These are phyloP conservation scores for Boletus semigastroideus DNA, from an alignment of 1,284 basidiomycete genomes.

Conservation along the genomic window DNA sequence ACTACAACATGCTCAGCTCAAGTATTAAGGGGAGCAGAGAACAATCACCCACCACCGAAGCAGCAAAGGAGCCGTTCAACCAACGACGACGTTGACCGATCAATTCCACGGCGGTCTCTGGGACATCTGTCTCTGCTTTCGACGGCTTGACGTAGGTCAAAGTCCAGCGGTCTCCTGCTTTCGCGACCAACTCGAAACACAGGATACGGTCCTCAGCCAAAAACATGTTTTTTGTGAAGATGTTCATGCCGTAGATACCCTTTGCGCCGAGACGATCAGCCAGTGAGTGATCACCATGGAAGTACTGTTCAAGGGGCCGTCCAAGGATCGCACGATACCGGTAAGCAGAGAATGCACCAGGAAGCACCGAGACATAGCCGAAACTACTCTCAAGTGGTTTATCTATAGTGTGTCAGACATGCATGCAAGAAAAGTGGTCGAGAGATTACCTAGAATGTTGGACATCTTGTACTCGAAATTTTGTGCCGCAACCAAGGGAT, in stretches of 20 bases:
- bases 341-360: slow-evolving; percentile 96
- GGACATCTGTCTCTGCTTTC: slow-evolving; percentile 95
- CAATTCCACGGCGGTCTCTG: slow-evolving; percentile 85
- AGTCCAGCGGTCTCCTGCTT: slow-evolving; percentile 84
- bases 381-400: slow-evolving; percentile 95
- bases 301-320: slow-evolving; percentile 93
- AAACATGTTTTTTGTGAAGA: slow-evolving; percentile 97
- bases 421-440: neutral
- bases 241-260: slow-evolving; percentile 97
- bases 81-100: slow-evolving; percentile 95
- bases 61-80: slow-evolving; percentile 97
- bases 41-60: slow-evolving; percentile 71
- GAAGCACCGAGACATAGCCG: slow-evolving; percentile 93
- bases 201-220: slow-evolving; percentile 95
- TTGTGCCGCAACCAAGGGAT: slow-evolving; percentile 92
- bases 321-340: slow-evolving; percentile 90
- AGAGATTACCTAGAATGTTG: slow-evolving; percentile 80
- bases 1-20: slow-evolving; percentile 43
- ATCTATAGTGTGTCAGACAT: slow-evolving; percentile 43
- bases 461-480: slow-evolving; percentile 99
- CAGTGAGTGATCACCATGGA: slow-evolving; percentile 95
- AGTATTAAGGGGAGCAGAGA: neutral
- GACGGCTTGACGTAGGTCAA: slow-evolving; percentile 93
- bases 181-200: slow-evolving; percentile 96
- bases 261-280: slow-evolving; percentile 91